phyloP scores from a whole-genome alignment of 208 protist species.

The Acanthamoeba castellanii region DNA sequence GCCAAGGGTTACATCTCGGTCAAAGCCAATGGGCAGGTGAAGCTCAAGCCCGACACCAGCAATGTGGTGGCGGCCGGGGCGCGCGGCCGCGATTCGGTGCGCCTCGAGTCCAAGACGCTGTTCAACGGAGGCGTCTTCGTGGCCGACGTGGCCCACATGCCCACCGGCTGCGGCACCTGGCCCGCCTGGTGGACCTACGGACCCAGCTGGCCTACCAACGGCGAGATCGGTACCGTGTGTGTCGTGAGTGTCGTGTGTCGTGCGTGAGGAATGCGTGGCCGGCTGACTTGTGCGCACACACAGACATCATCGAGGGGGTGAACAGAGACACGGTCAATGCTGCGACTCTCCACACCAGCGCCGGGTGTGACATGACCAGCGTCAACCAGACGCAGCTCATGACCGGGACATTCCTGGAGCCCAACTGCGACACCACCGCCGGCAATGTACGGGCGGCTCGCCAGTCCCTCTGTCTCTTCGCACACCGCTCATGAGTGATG shows the following conservation, averaged over 20 bases:
- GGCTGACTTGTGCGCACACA: not conserved
- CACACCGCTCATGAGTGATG: too few species aligned
- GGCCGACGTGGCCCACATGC: conserved; percentile 35
- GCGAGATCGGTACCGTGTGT: conserved; percentile 12
- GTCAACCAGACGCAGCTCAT: not conserved
- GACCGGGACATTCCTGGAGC: not conserved
- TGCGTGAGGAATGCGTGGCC: too few species aligned
- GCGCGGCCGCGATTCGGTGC: not conserved
- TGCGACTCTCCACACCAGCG: not conserved
- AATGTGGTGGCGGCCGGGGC: not conserved
- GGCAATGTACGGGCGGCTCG: not conserved
- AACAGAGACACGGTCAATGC: not conserved
- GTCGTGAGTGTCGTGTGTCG: too few species aligned
- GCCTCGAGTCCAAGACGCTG: not conserved
- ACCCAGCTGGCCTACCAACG: conserved; percentile 6
- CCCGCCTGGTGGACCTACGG: conserved; percentile 48
- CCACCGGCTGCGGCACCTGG: conserved; percentile 33
- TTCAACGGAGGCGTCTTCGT: not conserved
- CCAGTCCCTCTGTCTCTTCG: too few species aligned
- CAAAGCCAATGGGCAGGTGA: not conserved
- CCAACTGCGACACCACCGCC: not conserved
- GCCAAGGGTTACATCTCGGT: conserved; percentile 12
- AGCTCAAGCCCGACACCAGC: not conserved
- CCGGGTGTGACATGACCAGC: not conserved
- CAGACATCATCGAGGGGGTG: not conserved